A percentile compares a stretch with the other conserved stretches of the same genome.
These are phyloP conservation scores for Thermothelomyces thermophilus DNA, from an alignment of 2,329 filamentous ascomycete genomes.

Conservation along the genomic window DNA sequence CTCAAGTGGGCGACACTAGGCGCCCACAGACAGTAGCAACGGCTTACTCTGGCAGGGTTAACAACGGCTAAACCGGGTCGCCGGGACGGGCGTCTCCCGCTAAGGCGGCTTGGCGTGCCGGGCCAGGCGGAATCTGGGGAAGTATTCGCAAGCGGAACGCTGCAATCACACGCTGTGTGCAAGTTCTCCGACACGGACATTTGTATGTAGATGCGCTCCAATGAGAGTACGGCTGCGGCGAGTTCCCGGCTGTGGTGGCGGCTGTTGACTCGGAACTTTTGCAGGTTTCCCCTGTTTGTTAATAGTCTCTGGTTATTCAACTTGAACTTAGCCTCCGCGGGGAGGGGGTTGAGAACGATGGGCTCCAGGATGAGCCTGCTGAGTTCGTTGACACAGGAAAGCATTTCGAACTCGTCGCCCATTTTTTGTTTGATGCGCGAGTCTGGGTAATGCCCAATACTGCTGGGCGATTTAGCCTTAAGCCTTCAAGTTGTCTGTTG, in stretches of 20 bases:
- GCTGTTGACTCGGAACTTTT: too few relatives aligned
- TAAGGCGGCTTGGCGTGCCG: neutral
- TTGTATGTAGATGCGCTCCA: neutral
- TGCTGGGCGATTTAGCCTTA: too few relatives aligned
- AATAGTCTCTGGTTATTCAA: too few relatives aligned
- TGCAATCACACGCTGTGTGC: neutral
- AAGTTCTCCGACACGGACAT: neutral
- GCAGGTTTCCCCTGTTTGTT: too few relatives aligned
- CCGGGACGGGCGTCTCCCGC: neutral
- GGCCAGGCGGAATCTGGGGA: neutral
- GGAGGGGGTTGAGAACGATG: too few relatives aligned
- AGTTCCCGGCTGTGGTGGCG: too few relatives aligned
- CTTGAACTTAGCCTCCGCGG: too few relatives aligned
- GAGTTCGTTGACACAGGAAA: too few relatives aligned
- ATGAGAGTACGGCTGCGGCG: neutral
- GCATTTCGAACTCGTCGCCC: neutral
- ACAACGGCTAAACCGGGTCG: neutral
- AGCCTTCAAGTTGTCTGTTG: too few relatives aligned
- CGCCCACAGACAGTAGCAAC: neutral
- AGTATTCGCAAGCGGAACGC: neutral
- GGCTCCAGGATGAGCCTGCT: too few relatives aligned
- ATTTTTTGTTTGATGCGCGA: neutral
- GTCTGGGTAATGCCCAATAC: too few relatives aligned
- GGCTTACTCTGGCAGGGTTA: too few relatives aligned
- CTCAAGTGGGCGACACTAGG: neutral